phyloP scores from a whole-genome alignment of 2,329 filamentous ascomycete species.

The Cladosporium sp. region DNA sequence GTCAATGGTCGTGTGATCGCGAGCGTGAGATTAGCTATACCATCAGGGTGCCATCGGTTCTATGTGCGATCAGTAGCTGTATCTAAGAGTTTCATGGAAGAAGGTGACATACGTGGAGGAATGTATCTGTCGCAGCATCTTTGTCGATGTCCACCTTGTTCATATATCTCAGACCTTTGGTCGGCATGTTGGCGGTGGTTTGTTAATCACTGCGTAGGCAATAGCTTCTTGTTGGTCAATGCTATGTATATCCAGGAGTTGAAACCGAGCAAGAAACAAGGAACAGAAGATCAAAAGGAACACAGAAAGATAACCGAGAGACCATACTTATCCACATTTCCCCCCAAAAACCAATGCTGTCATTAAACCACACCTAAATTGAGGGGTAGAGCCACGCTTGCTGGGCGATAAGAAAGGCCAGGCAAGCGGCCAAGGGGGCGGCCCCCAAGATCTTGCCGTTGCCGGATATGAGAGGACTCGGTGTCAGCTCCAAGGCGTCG shows the following conservation, averaged over 20 bases:
- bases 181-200: slow-evolving; percentile 44
- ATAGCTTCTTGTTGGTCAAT: background rate
- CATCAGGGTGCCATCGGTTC: slow-evolving; percentile 94
- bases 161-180: slow-evolving; percentile 65
- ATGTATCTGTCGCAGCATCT: slow-evolving; percentile 67
- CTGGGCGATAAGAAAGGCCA: slow-evolving; percentile 1
- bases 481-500: slow-evolving; percentile 6
- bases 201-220: background rate
- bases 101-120: slow-evolving; percentile 26
- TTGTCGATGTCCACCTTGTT: slow-evolving; percentile 72
- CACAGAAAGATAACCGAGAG: background rate
- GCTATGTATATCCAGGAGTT: background rate
- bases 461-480: background rate
- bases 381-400: slow-evolving; percentile 15
- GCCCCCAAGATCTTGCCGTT: background rate
- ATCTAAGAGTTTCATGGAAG: too few relatives aligned
- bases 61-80: slow-evolving; percentile 38
- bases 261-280: background rate
- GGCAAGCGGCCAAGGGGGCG: too few relatives aligned
- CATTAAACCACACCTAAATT: slow-evolving; percentile 3
- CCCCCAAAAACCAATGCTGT: slow-evolving; percentile 8
- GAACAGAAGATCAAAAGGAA: background rate
- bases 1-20: background rate
- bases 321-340: slow-evolving; percentile 8
- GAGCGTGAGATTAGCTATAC: slow-evolving; percentile 49